A percentile compares a stretch with the other conserved stretches of the same genome.
Conservation (phyloP, 2,329 filamentous ascomycete genomes). For the Thermothelomyces thermophilus region DNA sequence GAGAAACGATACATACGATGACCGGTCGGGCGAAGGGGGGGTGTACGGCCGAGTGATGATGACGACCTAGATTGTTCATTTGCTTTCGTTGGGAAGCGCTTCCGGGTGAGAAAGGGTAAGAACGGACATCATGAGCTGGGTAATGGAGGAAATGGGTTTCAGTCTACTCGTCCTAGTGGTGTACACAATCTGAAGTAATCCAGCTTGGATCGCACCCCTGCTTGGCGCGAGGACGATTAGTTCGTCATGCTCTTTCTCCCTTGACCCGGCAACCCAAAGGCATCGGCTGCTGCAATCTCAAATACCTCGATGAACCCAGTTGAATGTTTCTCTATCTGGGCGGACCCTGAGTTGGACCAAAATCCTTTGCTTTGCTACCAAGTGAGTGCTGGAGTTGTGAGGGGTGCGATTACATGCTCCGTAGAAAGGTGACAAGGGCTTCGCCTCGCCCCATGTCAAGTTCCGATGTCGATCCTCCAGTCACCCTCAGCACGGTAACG, state of each 20-base stretch:
- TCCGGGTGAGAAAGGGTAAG: neutral
- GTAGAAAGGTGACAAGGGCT: neutral
- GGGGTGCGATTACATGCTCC: no score
- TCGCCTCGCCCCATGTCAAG: conserved; percentile 1
- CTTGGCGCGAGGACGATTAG: no score
- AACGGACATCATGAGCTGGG: neutral
- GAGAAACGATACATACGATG: conserved; percentile 15
- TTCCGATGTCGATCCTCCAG: conserved; percentile 2
- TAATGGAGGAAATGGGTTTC: neutral
- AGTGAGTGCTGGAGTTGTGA: no score
- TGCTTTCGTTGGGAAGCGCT: neutral
- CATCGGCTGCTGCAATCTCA: no score
- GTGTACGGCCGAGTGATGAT: conserved; percentile 17
- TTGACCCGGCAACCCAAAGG: no score
- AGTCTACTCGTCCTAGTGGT: no score
- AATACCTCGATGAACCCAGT: neutral
- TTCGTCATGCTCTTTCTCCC: no score
- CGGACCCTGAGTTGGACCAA: neutral
- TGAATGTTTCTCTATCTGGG: conserved; percentile 13
- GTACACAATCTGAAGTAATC: no score
- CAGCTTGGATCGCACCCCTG: no score
- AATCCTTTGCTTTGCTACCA: neutral
- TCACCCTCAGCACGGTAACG: conserved; percentile 1
- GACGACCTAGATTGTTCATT: conserved; percentile 14
- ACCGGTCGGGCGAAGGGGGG: conserved; percentile 2